Evolutionary conservation across 345 rosid genomes (phyloP).

Genomic region (Brassica carinata): DNA sequence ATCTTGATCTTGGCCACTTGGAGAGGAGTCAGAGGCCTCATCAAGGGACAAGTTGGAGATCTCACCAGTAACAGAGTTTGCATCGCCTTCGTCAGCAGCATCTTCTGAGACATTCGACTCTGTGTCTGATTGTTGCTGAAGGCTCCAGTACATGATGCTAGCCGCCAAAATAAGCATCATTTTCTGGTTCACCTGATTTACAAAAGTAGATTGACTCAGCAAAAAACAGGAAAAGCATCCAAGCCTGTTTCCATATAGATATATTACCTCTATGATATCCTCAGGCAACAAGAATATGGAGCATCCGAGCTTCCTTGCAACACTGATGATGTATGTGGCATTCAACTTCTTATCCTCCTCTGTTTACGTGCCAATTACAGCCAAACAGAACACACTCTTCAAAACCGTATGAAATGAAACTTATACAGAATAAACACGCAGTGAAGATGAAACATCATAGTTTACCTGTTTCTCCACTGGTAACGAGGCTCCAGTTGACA

Average conservation of each 20-base stretch:
- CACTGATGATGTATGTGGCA: constrained; percentile 91
- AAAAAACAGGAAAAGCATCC: background rate
- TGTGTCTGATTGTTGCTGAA: background rate
- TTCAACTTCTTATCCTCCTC: constrained; percentile 83
- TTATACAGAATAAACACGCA: background rate
- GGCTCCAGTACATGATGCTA: constrained; percentile 64
- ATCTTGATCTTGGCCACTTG: constrained; percentile 23
- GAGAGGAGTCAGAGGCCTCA: background rate
- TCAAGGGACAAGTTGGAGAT: constrained; percentile 38
- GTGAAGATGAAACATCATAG: background rate
- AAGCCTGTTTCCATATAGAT: background rate
- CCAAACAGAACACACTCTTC: background rate
- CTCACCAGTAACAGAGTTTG: constrained; percentile 28
- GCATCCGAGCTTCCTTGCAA: constrained; percentile 92
- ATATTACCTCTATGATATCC: constrained; percentile 81
- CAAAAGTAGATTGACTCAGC: background rate
- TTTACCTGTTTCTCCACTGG: constrained; percentile 73
- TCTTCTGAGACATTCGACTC: constrained; percentile 33
- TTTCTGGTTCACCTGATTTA: constrained; percentile 76
- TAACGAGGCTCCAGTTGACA: constrained; percentile 80
- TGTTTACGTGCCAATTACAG: constrained; percentile 35
- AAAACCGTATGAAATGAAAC: background rate
- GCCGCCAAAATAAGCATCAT: constrained; percentile 86
- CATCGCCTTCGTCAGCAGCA: constrained; percentile 5
- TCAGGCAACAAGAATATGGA: constrained; percentile 92